These are phyloP conservation scores for Alternaria longipes DNA, from an alignment of 2,329 filamentous ascomycete genomes.

Conservation along the genomic window DNA sequence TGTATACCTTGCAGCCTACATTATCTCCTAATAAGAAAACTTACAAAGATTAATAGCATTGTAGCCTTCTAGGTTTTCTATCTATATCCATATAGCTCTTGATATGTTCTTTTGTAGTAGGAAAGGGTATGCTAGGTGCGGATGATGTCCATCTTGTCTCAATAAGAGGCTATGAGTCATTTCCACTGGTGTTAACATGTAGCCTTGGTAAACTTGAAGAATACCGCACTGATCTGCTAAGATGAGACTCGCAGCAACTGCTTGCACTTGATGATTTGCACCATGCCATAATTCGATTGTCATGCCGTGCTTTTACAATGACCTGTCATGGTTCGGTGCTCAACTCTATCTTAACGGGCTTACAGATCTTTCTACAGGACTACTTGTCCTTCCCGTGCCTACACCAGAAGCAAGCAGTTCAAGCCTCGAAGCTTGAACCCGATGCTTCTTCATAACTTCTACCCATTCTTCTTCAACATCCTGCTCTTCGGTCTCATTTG, in stretches of 20 bases:
- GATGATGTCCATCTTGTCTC: too few species aligned
- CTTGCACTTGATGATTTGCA: not conserved
- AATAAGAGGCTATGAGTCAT: too few species aligned
- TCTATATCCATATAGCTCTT: too few species aligned
- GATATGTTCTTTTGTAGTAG: too few species aligned
- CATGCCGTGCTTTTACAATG: not conserved
- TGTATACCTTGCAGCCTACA: too few species aligned
- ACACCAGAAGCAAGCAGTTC: conserved; percentile 63
- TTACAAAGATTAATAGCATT: too few species aligned
- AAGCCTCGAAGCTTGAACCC: conserved; percentile 80
- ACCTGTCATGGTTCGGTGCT: not conserved
- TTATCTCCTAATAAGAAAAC: too few species aligned
- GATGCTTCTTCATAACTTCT: conserved; percentile 86
- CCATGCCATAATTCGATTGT: not conserved
- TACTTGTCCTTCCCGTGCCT: conserved; percentile 42
- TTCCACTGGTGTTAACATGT: too few species aligned
- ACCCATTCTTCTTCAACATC: conserved; percentile 75
- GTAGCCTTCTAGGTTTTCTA: too few species aligned
- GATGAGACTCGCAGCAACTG: not conserved
- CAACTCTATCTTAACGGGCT: conserved; percentile 4
- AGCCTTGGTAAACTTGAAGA: too few species aligned
- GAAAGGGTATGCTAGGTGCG: too few species aligned
- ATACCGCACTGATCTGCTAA: not conserved
- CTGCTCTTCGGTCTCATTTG: conserved; percentile 45
- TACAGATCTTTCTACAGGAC: conserved; percentile 18